Evolutionary conservation across 352 stramenopile genomes (phyloP), one percentile per base, ranked within the genome.

Genomic region (Globisporangium solare): DNA sequence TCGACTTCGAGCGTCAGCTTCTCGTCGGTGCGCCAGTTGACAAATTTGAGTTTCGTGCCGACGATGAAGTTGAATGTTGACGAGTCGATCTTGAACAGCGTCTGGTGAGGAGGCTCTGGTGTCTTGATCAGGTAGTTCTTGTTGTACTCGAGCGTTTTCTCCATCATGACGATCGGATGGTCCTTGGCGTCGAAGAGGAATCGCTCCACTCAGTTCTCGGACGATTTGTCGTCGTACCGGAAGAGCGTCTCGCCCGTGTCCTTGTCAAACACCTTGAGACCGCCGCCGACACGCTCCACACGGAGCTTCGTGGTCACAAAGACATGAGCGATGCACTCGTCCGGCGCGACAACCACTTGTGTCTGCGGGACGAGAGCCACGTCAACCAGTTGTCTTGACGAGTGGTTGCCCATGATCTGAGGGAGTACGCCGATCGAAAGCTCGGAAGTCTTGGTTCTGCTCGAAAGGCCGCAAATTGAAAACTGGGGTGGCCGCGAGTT

Each of bases 21-120:
- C 47, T 53, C n/a, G 27, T 32, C 27, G 4, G 21, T 42, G 17
- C 17, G 37, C 27, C 6, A 32, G 11, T 53, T 27, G 2, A 17
- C n/a, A 32, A 53, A 32, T 22, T 53, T 53, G 15, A 53, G 17
- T 32, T 53, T 32, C 47, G 42, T 53, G 10, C 40, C 31, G 15
- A 53, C 24, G 5, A 43, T 32, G 14, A 2, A 12, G n/a, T 27
- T 17, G 24, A 42, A 12, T 15, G 40, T 17, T 17, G 10, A 18
- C n/a, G 47, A 43, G 15, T n/a, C 40, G 27, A 53, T 27, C 27
- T 52, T 41, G 27, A 14, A 43, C 18, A 17, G 11, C 47, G 20
- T 39, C 15, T 40, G 22, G 1, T 21, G 15, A 10, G 24, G 11
- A 21, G 22, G 7, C 27, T 17, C 21, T 14, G 47, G 17, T 17